These are phyloP conservation scores for Primulina eburnea DNA, from an alignment of 257 asterid genomes.

Conservation along the genomic window DNA sequence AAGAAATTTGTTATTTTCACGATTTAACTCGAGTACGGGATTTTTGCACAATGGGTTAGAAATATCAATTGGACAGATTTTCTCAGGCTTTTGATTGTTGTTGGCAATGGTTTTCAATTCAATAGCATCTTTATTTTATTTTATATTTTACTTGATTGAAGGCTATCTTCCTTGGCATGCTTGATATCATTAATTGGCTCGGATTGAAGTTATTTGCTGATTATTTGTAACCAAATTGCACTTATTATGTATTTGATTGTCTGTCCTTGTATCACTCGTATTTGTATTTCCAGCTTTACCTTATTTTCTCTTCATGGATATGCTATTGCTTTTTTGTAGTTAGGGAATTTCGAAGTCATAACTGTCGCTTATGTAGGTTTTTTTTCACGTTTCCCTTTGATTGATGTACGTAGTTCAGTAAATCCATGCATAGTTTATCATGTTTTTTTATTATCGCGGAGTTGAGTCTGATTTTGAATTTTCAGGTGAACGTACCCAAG, in stretches of 20 bases:
- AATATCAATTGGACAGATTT: background rate
- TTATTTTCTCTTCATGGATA: background rate
- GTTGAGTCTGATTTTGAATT: background rate
- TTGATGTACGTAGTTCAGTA: background rate
- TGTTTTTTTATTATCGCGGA: background rate
- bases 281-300: background rate
- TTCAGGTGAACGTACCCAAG: conserved; percentile 46
- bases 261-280: background rate
- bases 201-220: background rate
- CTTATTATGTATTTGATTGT: background rate
- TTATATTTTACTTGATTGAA: background rate
- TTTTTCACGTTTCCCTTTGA: background rate
- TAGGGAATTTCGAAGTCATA: background rate
- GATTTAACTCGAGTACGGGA: background rate
- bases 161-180: too few species aligned
- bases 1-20: background rate
- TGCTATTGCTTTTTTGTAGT: background rate
- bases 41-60: background rate
- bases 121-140: background rate
- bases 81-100: too few species aligned
- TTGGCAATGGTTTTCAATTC: background rate
- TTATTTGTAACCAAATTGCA: background rate
- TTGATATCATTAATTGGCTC: background rate
- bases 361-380: background rate
- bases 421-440: too few species aligned